Conservation (phyloP, 1,139 yeast genomes). For the Geotrichum candidum region DNA sequence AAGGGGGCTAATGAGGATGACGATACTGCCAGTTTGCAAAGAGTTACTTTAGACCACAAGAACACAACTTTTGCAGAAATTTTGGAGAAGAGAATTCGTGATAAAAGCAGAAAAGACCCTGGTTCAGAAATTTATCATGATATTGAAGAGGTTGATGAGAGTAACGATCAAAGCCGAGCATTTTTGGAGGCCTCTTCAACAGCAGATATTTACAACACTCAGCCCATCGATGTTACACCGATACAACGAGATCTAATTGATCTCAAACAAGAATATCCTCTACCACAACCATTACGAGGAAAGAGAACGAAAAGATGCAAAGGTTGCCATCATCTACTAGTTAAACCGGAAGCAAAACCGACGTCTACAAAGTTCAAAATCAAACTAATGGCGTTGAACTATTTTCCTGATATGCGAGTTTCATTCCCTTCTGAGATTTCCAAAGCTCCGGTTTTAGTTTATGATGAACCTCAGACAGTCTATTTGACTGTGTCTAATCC, state of each 20-base stretch:
- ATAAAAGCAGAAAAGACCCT: conserved; percentile 11
- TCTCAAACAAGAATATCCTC: conserved; percentile 21
- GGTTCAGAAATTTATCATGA: conserved; percentile 15
- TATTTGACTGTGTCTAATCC: conserved; percentile 29
- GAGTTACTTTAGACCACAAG: neutral
- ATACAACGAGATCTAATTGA: conserved; percentile 11
- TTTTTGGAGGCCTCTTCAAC: conserved; percentile 11
- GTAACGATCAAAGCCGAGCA: conserved; percentile 14
- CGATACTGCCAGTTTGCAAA: neutral
- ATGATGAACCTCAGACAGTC: conserved; percentile 14
- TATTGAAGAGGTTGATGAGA: conserved; percentile 17
- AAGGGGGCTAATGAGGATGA: neutral
- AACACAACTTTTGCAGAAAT: conserved; percentile 17
- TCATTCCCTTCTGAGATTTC: conserved; percentile 14
- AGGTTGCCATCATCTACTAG: conserved; percentile 29
- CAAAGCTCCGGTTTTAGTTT: conserved; percentile 17
- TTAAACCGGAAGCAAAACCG: conserved; percentile 31
- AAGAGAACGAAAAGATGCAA: conserved; percentile 29
- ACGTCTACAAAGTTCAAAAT: conserved; percentile 24
- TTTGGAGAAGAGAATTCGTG: conserved; percentile 16
- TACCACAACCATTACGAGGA: conserved; percentile 24
- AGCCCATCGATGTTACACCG: neutral
- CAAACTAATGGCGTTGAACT: conserved; percentile 27
- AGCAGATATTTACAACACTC: neutral
- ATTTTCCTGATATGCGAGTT: conserved; percentile 24